Percentiles rank a stretch among this genome's conserved stretches.
phyloP scores from a whole-genome alignment of 2,329 filamentous ascomycete species.

The Aspergillus flavus region DNA sequence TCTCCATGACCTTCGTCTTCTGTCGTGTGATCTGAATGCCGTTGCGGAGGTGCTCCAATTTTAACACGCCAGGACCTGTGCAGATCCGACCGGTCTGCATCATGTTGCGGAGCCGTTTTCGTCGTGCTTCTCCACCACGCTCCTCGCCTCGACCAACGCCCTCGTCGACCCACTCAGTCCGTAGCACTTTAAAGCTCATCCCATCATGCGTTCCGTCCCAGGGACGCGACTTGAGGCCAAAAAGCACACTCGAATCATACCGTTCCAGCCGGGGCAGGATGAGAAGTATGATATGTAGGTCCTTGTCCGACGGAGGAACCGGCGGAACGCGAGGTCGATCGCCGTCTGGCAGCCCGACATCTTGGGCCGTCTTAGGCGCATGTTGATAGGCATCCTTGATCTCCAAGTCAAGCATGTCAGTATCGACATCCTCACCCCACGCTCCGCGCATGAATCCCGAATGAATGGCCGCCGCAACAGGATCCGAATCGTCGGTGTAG shows the following conservation, averaged over 20 bases:
- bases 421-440: conserved; percentile 78
- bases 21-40: conserved; percentile 34
- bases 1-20: conserved; percentile 26
- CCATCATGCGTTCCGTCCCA: conserved; percentile 81
- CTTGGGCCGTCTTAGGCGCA: conserved; percentile 47
- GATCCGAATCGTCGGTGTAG: conserved; percentile 94
- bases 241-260: conserved; percentile 74
- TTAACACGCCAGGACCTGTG: conserved; percentile 41
- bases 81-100: conserved; percentile 48
- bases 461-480: conserved; percentile 90
- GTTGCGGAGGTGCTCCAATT: conserved; percentile 37
- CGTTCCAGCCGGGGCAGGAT: conserved; percentile 77
- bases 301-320: conserved; percentile 65
- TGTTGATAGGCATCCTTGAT: conserved; percentile 51
- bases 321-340: conserved; percentile 41
- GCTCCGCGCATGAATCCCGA: conserved; percentile 89
- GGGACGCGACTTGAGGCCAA: conserved; percentile 78
- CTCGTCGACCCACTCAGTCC: conserved; percentile 85
- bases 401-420: conserved; percentile 63
- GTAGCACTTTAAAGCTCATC: conserved; percentile 82
- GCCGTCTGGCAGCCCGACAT: conserved; percentile 22
- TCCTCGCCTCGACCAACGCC: conserved; percentile 50
- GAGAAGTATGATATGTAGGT: conserved; percentile 83
- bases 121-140: conserved; percentile 49
- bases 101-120: conserved; percentile 51